Evolutionary conservation across 352 stramenopile genomes (phyloP).

Genomic region (Aphanomyces cochlioides): DNA sequence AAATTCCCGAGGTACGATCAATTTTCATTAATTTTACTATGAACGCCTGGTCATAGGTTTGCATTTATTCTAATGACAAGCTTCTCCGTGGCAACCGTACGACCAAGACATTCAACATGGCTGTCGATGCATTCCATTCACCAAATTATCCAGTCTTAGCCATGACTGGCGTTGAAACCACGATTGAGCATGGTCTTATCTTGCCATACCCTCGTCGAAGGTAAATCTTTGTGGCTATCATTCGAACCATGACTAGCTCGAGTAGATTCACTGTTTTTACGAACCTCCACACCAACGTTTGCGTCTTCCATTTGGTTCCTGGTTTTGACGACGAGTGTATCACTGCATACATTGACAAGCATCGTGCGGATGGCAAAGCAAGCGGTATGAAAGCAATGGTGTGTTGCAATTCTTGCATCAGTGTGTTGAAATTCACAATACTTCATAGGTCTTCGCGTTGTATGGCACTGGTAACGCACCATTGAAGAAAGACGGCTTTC

Average conservation of each 20-base stretch:
- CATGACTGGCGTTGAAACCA: constrained; percentile 90
- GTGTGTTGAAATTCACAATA: too few relatives aligned
- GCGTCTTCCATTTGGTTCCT: constrained; percentile 88
- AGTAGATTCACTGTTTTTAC: constrained; percentile 82
- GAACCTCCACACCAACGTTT: constrained; percentile 89
- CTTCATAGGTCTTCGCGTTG: constrained; percentile 87
- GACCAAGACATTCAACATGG: constrained; percentile 94
- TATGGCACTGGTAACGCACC: constrained; percentile 96
- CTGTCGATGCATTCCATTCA: constrained; percentile 94
- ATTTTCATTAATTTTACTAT: constrained; percentile 36
- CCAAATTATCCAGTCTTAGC: constrained; percentile 94
- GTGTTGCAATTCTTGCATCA: too few relatives aligned
- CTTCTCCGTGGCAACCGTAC: constrained; percentile 93
- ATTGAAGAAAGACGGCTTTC: constrained; percentile 80
- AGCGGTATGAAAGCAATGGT: constrained; percentile 31
- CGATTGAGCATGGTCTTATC: constrained; percentile 87
- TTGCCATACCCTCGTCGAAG: constrained; percentile 82
- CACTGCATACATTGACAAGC: constrained; percentile 59
- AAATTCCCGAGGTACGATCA: constrained; percentile 58
- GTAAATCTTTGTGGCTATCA: not conserved
- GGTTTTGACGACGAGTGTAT: constrained; percentile 86
- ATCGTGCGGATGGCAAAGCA: constrained; percentile 1
- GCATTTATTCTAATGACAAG: constrained; percentile 95
- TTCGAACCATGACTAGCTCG: not conserved
- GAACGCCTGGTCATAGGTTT: constrained; percentile 59